Evolutionary conservation across 352 stramenopile species (phyloP).

Genomic region (Phytopythium helicoides): DNA sequence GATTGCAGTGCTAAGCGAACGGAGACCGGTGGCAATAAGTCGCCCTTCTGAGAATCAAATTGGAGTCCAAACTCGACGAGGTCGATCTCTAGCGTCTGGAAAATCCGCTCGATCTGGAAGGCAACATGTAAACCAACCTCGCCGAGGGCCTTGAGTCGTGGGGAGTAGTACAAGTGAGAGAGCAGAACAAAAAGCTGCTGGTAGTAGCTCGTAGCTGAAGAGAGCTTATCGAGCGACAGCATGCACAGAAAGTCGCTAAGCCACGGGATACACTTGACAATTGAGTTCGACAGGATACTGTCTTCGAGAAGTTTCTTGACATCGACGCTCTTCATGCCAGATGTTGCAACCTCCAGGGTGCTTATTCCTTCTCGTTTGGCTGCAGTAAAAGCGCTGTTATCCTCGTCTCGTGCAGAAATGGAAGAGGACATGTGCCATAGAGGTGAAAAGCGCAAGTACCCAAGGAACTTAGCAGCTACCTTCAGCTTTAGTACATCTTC

Average conservation of each 20-base stretch:
- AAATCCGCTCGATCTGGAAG: conserved; percentile 64
- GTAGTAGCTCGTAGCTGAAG: conserved; percentile 44
- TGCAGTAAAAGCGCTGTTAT: conserved; percentile 51
- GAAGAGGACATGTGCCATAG: conserved; percentile 53
- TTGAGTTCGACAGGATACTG: conserved; percentile 30
- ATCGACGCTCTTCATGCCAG: conserved; percentile 15
- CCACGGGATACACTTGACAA: conserved; percentile 67
- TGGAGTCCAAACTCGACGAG: conserved; percentile 10
- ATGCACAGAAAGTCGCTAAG: conserved; percentile 65
- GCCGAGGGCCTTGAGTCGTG: conserved; percentile 31
- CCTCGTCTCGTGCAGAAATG: conserved; percentile 18
- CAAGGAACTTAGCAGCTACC: conserved; percentile 67
- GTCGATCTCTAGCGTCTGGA: conserved; percentile 38
- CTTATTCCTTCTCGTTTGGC: conserved; percentile 46
- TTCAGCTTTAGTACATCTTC: conserved; percentile 58
- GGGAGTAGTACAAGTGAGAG: conserved; percentile 40
- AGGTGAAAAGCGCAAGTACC: conserved; percentile 57
- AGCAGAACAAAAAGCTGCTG: conserved; percentile 44
- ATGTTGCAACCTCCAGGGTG: conserved; percentile 37
- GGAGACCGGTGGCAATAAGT: conserved; percentile 13
- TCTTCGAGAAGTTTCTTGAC: conserved; percentile 39
- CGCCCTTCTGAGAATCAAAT: conserved; percentile 9
- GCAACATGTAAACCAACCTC: conserved; percentile 56
- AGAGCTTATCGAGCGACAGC: conserved; percentile 51
- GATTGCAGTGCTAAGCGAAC: conserved; percentile 14